Conservation (phyloP, 768 basidiomycete genomes). For the Pulveroboletus frians region DNA sequence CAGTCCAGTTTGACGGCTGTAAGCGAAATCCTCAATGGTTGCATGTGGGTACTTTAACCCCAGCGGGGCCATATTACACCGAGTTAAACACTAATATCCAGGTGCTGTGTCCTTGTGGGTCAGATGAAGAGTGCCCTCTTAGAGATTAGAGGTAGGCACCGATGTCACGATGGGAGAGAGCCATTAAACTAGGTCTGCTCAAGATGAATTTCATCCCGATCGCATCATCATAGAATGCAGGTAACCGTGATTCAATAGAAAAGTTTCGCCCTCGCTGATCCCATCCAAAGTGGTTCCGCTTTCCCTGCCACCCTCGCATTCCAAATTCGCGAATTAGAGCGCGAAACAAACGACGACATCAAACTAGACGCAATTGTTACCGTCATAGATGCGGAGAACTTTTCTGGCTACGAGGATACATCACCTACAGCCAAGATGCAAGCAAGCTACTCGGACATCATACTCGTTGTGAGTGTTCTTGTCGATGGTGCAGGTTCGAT, state of each 20-base stretch:
- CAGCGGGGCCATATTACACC: background rate
- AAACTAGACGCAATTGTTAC: constrained; percentile 88
- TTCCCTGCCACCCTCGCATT: constrained; percentile 95
- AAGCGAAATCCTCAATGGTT: constrained; percentile 93
- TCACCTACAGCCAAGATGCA: constrained; percentile 91
- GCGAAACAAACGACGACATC: constrained; percentile 67
- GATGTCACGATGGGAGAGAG: background rate
- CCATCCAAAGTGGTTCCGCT: constrained; percentile 67
- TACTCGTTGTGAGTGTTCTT: constrained; percentile 61
- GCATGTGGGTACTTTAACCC: constrained; percentile 53
- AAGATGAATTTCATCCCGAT: constrained; percentile 82
- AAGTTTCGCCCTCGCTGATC: constrained; percentile 1
- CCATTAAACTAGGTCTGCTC: background rate
- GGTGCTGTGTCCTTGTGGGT: constrained; percentile 92
- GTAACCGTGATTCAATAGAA: constrained; percentile 37
- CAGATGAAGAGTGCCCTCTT: constrained; percentile 89
- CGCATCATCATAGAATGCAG: constrained; percentile 95
- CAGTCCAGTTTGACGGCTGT: constrained; percentile 83
- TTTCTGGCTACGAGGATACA: constrained; percentile 87
- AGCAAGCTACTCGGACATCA: constrained; percentile 91
- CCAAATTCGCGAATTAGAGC: constrained; percentile 87
- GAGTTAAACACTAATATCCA: constrained; percentile 24
- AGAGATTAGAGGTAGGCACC: constrained; percentile 71
- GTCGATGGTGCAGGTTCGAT: background rate
- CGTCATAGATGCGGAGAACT: constrained; percentile 89